Conservation (phyloP, 345 rosid genomes). For the Cardamine resedifolia region DNA sequence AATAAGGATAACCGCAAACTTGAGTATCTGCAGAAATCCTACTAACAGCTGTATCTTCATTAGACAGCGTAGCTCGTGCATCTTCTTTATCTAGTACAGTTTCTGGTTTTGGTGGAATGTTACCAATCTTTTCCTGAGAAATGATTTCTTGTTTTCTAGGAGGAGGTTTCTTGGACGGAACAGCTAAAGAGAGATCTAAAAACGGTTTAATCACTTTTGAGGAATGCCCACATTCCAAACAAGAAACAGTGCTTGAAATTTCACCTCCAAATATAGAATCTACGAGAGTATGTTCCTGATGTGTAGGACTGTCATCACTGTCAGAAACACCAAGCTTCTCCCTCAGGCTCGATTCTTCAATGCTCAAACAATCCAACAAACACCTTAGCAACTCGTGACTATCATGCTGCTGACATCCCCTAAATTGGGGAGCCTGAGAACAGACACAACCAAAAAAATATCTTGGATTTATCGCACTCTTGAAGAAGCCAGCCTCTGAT, state of each 20-base stretch:
- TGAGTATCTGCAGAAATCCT: constrained; percentile 35
- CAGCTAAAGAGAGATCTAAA: constrained; percentile 85
- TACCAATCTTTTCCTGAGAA: constrained; percentile 52
- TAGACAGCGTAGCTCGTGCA: constrained; percentile 35
- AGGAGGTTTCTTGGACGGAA: constrained; percentile 78
- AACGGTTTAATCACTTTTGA: constrained; percentile 81
- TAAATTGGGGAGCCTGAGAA: constrained; percentile 83
- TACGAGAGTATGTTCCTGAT: constrained; percentile 51
- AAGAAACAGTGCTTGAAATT: constrained; percentile 77
- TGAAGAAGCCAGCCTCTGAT: constrained; percentile 45
- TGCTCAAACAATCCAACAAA: constrained; percentile 73
- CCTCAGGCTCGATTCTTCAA: constrained; percentile 63
- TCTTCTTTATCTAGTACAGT: constrained; percentile 39
- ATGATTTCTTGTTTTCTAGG: constrained; percentile 49
- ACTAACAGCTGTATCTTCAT: constrained; percentile 32
- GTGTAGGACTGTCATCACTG: constrained; percentile 26
- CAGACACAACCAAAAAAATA: constrained; percentile 59
- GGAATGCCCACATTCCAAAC: constrained; percentile 77
- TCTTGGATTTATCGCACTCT: constrained; percentile 66
- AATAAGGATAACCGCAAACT: constrained; percentile 36
- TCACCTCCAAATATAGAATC: constrained; percentile 83
- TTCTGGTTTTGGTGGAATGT: constrained; percentile 32
- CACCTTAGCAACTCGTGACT: constrained; percentile 88
- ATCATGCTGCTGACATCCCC: constrained; percentile 93
- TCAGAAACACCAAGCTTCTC: constrained; percentile 43